phyloP scores from a whole-genome alignment of 805 yeast species.

The Candida sakaeoensis region DNA sequence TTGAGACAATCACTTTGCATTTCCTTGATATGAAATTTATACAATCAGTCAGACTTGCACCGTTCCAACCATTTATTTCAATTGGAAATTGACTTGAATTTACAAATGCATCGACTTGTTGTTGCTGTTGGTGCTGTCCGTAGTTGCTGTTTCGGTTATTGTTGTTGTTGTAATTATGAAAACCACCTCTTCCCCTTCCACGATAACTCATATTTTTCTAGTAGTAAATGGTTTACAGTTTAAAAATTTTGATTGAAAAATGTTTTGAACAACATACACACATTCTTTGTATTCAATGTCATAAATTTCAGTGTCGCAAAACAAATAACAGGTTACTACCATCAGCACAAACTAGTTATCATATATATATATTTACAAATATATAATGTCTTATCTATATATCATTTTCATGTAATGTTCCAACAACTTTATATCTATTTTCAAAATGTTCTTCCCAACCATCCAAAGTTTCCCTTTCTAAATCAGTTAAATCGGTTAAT shows the following conservation, averaged over 20 bases:
- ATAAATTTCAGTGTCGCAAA: not conserved
- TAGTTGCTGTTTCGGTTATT: constrained; percentile 9
- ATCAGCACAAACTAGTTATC: too few relatives aligned
- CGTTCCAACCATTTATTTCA: constrained; percentile 78
- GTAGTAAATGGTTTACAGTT: not conserved
- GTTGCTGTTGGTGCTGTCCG: constrained; percentile 13
- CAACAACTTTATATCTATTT: constrained; percentile 78
- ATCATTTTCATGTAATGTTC: constrained; percentile 44
- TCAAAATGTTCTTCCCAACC: constrained; percentile 85
- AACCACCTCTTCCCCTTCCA: constrained; percentile 34
- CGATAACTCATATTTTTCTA: constrained; percentile 29
- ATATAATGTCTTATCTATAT: not conserved
- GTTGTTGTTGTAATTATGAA: constrained; percentile 13
- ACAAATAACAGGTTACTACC: too few relatives aligned
- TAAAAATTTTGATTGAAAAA: constrained; percentile 1
- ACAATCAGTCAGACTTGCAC: constrained; percentile 67
- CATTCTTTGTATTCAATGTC: not conserved
- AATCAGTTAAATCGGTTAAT: constrained; percentile 54
- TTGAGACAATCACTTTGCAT: constrained; percentile 50
- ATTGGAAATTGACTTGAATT: constrained; percentile 42
- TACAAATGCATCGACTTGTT: constrained; percentile 25
- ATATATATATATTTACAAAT: too few relatives aligned
- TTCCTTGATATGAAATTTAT: constrained; percentile 68
- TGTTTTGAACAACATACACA: not conserved
- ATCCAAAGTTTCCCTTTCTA: constrained; percentile 64